Base-by-base conservation (phyloP, 345 rosid species). In the Citrus inodora region DNA sequence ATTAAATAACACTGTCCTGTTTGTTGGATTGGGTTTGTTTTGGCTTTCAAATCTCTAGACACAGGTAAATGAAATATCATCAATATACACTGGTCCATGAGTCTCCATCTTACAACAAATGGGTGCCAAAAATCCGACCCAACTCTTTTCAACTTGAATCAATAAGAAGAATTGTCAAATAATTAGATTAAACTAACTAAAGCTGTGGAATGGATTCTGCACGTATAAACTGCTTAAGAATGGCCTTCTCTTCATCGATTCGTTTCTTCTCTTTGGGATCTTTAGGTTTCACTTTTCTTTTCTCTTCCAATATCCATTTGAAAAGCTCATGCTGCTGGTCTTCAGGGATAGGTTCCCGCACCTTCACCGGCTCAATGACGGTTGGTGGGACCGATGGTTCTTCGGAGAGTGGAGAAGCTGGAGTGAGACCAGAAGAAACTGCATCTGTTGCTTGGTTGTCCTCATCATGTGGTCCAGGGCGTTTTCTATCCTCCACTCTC, bases 301-400 rank as follows among this genome's bases (percentile, higher is more conserved):
- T 91, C 88, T 92, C 95, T 81, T 89, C 95, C 90, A 90, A 74
- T 6, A 92, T 87, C 94, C 97, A 92, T 30, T 85, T 68, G 89
- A 91, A 90, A 59, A 92, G 90, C 80, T 91, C 93, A 7, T 86
- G 87, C 75, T 92, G 97, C 80, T 88, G 90, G 74, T 89, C 91
- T 82, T 90, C 92, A 71, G 93, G 85, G 61, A 92, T 63, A 21
- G 92, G 95, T 76, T 86, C 87, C 80, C 17, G 81, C 64, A 75
- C 73, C 64, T 83, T 83, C 53, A 82, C 67, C 61, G 81, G 87
- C 79, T 81, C 82, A 33, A 38, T 74, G 33, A 79, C 66, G 67
- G 79, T 48, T 4, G 87, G 84, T 32, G 80, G 59, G 51, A 79
- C 55, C 66, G 51, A 70, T 30, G 78, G 75, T 42, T 79, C 82